Evolutionary conservation across 202 grass and related monocot species (phyloP), one percentile per base, ranked within the genome.

Genomic region (Tripidium arundinaceum): DNA sequence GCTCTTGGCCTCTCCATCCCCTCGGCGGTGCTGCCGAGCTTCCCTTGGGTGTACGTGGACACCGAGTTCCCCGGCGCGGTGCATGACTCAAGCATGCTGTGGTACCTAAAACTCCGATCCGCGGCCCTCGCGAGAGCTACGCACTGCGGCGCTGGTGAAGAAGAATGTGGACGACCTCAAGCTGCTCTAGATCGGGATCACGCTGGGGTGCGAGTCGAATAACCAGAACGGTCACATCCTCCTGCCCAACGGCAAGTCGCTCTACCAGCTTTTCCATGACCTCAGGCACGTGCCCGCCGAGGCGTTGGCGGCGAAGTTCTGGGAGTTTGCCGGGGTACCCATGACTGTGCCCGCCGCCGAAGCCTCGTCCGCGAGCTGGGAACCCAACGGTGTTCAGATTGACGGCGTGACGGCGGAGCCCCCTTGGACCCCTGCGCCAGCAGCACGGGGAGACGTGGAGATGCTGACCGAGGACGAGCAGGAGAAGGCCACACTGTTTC

Each of bases 171-270:
- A n/a, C n/a, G n/a, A n/a, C n/a, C n/a, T n/a, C n/a, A n/a, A n/a
- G n/a, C n/a, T n/a, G n/a, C n/a, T n/a, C n/a, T n/a, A n/a, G n/a
- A n/a, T n/a, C n/a, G n/a, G n/a, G n/a, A n/a, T n/a, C n/a, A n/a
- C n/a, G n/a, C n/a, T n/a, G n/a, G 81, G 82, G 47, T 75, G 7
- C n/a, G n/a, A 31, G 16, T 75, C 84, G 39, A 82, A 76, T 21
- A 87, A 87, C 59, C 86, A 83, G 78, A 89, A 88, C 85, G 70
- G 70, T n/a, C 70, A 86, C 75, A 91, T 97, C 64, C 90, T 85
- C 65, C 80, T 93, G 70, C 22, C 52, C 40, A 97, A 81, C 83
- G 88, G 75, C 45, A 75, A 54, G 27, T 91, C 77, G 62, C 82
- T 93, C 49, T 85, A 97, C 70, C 33, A 65, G 31, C 63, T 91